These are phyloP conservation scores for Alternaria consortialis DNA, from an alignment of 2,329 filamentous ascomycete genomes.

Conservation along the genomic window DNA sequence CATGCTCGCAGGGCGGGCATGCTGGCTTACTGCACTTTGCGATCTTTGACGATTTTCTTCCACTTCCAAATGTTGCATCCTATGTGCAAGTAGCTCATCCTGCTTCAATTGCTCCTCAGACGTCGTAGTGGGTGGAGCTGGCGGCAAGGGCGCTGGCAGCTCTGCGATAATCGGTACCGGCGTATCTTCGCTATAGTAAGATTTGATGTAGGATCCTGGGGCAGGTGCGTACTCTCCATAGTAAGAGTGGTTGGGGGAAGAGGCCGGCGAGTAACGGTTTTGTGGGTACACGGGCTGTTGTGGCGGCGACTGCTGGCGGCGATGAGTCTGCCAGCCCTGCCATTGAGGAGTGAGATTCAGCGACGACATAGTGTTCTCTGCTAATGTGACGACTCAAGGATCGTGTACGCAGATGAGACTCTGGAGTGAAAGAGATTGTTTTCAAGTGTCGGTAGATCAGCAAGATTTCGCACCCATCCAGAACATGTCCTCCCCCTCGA, in stretches of 20 bases:
- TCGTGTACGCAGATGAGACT: not conserved
- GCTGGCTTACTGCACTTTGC: conserved; percentile 29
- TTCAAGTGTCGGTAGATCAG: conserved; percentile 5
- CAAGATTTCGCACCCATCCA: not conserved
- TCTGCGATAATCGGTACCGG: conserved; percentile 34
- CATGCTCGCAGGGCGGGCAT: conserved; percentile 22
- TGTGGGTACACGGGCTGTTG: conserved; percentile 9
- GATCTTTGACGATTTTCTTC: conserved; percentile 33
- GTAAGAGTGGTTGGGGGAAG: conserved; percentile 9
- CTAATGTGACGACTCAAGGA: not conserved
- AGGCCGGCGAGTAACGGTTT: conserved; percentile 19
- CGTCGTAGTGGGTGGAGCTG: conserved; percentile 37
- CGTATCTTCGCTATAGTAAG: conserved; percentile 28
- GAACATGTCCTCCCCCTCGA: not conserved
- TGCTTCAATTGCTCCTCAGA: conserved; percentile 40
- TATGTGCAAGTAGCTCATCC: conserved; percentile 42
- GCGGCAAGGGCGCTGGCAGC: conserved; percentile 39
- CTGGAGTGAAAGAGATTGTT: not conserved
- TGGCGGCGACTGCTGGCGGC: conserved; percentile 17
- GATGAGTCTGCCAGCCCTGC: conserved; percentile 18
- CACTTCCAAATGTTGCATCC: conserved; percentile 41
- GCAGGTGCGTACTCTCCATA: conserved; percentile 11
- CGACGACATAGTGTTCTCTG: conserved; percentile 6
- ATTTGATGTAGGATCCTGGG: conserved; percentile 24
- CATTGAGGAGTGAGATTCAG: conserved; percentile 3